Percentiles rank a stretch among this genome's conserved stretches.
These are phyloP conservation scores for Aureobasidium sp. DNA, from an alignment of 2,329 filamentous ascomycete species.

Conservation along the genomic window DNA sequence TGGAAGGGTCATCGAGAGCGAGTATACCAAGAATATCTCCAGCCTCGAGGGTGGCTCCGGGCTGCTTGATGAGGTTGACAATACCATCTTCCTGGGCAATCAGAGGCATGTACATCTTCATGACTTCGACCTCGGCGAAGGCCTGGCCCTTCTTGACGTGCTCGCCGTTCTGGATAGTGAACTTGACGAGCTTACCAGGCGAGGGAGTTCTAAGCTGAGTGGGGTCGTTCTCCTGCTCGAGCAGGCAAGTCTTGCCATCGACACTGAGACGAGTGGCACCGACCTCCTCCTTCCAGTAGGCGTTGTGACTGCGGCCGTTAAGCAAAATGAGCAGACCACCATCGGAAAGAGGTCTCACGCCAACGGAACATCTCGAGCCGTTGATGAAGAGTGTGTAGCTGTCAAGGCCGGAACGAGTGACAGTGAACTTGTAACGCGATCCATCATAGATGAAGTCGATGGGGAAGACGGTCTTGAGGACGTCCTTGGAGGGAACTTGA, in stretches of 20 bases:
- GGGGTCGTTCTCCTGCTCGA: constrained; percentile 98
- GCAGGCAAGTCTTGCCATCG: constrained; percentile 93
- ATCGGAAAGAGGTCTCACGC: constrained; percentile 85
- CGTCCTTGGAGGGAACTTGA: constrained; percentile 92
- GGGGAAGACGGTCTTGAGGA: constrained; percentile 94
- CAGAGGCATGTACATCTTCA: constrained; percentile 99
- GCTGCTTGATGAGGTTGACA: constrained; percentile 98
- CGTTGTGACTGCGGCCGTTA: constrained; percentile 88
- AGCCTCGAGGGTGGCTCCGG: constrained; percentile 92
- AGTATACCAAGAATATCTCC: constrained; percentile 98
- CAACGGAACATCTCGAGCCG: constrained; percentile 90
- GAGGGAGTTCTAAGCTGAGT: constrained; percentile 92
- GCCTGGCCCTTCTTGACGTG: constrained; percentile 88
- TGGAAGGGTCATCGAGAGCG: constrained; percentile 86
- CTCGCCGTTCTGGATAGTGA: constrained; percentile 88
- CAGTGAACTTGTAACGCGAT: constrained; percentile 94
- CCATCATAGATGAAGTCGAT: constrained; percentile 99
- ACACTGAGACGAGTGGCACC: constrained; percentile 92
- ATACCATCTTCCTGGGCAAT: constrained; percentile 91
- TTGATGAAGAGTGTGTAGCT: constrained; percentile 99
- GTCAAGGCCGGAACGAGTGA: constrained; percentile 82
- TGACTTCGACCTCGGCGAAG: constrained; percentile 97
- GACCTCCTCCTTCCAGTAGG: constrained; percentile 99
- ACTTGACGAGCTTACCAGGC: constrained; percentile 97
- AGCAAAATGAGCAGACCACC: constrained; percentile 89